Evolutionary conservation across 2,329 filamentous ascomycete species (phyloP), one percentile per base, ranked within the genome.

Genomic region (Pyrenophora graminea): DNA sequence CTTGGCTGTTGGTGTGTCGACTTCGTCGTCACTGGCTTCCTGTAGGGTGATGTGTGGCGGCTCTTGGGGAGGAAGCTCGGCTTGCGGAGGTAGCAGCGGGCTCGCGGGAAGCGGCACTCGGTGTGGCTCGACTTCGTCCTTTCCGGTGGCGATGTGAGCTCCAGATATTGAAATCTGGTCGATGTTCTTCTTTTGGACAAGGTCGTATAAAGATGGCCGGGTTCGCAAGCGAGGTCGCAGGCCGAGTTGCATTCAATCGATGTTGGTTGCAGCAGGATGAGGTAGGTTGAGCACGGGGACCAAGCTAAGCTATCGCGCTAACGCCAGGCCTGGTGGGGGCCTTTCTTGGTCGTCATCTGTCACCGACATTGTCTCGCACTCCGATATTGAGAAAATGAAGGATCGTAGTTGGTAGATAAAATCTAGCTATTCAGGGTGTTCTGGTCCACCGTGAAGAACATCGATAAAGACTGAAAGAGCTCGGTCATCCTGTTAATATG

Each of bases 191-290:
- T 77, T 75, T 51, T 74, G 73, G 61, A 88, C 78, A 62, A 88
- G 78, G 65, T 87, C 83, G 69, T 85, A 77, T 58, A 88, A 76
- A 43, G 84, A 87, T 45, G 83, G 81, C 61, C 83, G 82, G 69
- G 79, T 74, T 77, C 77, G 81, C 59, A 87, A 73, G 71, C 78
- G 79, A 69, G 81, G 83, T 68, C 82, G 77, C 63, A 84, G 70
- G 68, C 82, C 82, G 69, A 85, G 43, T 51, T 54, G 77, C 80
- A 82, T 82, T 66, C 76, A 77, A 75, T 45, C 47, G 43, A 43
- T 32, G 46, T 56, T 55, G 59, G 51, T 50, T 58, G 56, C 58
- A 64, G 59, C 58, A 64, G 59, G 59, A 54, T 53, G 54, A 48
- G 40, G 45, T 45, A 62, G 55, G 50, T 53, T 46, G 48, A 46